These are phyloP conservation scores for Leptomonas pyrrhocoris DNA, from an alignment of 208 protist species.

Conservation along the genomic window DNA sequence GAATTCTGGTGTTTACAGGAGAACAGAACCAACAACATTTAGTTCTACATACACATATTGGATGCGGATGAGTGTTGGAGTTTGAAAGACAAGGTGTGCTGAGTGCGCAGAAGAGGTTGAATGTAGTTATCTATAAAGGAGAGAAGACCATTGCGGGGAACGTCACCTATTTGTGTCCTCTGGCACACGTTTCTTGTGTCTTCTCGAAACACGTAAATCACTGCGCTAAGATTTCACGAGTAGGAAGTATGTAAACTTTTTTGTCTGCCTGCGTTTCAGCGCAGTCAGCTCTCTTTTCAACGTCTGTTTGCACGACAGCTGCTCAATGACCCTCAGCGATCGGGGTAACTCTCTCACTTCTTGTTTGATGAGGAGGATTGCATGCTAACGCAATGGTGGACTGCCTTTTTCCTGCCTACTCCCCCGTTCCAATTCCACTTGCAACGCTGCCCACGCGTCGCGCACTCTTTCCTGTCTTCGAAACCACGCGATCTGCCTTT, in stretches of 20 bases:
- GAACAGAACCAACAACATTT: too few species aligned
- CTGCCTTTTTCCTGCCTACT: too few species aligned
- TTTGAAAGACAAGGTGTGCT: not conserved
- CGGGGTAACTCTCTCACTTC: too few species aligned
- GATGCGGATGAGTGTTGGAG: not conserved
- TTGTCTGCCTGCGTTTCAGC: not conserved
- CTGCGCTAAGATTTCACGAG: too few species aligned
- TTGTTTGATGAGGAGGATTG: too few species aligned
- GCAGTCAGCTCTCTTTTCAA: not conserved
- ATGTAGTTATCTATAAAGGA: constrained; percentile 10
- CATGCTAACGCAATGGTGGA: too few species aligned
- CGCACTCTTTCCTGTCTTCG: too few species aligned
- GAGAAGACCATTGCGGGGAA: constrained; percentile 1
- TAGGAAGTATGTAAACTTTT: not conserved
- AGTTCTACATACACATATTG: not conserved
- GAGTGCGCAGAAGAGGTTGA: not conserved
- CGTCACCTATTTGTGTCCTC: not conserved
- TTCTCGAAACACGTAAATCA: constrained; percentile 16
- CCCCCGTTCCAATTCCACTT: too few species aligned
- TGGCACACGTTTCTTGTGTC: not conserved
- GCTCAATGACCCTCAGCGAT: too few species aligned
- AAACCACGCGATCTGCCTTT: too few species aligned
- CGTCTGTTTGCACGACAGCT: too few species aligned
- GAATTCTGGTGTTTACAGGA: not conserved
- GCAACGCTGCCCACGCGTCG: too few species aligned